These are phyloP conservation scores for Paecilomyces niveus DNA, from an alignment of 2,329 filamentous ascomycete species.

Conservation along the genomic window DNA sequence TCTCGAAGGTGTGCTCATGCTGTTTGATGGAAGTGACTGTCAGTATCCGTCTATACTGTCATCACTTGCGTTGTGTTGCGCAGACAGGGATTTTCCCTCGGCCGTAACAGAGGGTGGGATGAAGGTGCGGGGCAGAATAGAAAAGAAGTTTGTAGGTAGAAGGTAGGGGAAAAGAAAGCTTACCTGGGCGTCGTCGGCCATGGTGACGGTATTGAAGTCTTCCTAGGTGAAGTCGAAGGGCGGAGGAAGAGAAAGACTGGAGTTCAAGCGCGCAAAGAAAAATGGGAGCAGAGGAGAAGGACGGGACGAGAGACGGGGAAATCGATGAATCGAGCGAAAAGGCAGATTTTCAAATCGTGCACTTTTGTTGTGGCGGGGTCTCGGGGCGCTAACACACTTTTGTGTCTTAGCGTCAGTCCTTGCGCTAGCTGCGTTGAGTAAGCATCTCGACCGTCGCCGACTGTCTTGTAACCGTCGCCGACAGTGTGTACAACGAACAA, in stretches of 20 bases:
- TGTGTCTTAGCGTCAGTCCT: slow-evolving; percentile 17
- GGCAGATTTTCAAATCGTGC: slow-evolving; percentile 11
- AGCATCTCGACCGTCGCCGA: slow-evolving; percentile 5
- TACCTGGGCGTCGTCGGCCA: slow-evolving; percentile 63
- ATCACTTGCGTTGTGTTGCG: neutral
- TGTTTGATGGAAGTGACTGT: slow-evolving; percentile 26
- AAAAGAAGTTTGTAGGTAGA: slow-evolving; percentile 15
- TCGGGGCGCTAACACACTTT: slow-evolving; percentile 17
- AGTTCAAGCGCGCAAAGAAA: slow-evolving; percentile 9
- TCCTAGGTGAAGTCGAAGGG: slow-evolving; percentile 2
- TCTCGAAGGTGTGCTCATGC: slow-evolving; percentile 78
- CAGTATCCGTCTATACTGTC: slow-evolving; percentile 2
- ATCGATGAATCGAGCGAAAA: slow-evolving; percentile 19
- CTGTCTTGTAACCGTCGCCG: neutral
- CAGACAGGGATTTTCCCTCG: neutral
- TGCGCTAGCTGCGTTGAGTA: slow-evolving; percentile 1
- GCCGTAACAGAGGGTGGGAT: neutral
- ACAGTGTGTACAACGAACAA: neutral
- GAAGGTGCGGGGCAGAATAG: slow-evolving; percentile 22
- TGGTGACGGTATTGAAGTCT: slow-evolving; percentile 40
- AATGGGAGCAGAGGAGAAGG: slow-evolving; percentile 8
- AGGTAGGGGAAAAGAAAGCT: slow-evolving; percentile 26
- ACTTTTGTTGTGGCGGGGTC: slow-evolving; percentile 28
- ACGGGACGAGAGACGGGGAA: slow-evolving; percentile 7
- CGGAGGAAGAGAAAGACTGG: slow-evolving; percentile 3